Evolutionary conservation across 345 rosid genomes (phyloP), one percentile per base, ranked within the genome.

Genomic region (Garcia nutans): DNA sequence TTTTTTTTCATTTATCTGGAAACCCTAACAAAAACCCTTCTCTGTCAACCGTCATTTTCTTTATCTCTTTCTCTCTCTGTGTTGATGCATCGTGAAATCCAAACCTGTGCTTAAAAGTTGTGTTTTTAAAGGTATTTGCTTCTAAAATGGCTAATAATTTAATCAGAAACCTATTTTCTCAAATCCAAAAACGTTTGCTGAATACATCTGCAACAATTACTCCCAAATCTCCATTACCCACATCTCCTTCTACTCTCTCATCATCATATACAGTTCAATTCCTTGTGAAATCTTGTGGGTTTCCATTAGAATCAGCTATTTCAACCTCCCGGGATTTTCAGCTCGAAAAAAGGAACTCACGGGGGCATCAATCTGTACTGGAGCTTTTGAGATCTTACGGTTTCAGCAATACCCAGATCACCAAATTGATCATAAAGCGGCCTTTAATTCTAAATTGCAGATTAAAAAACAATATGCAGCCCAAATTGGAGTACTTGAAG

Each of bases 251-350:
- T 0, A 16, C 41, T 2, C 9, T 76, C 6, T 72, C 79, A 8
- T 50, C 82, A 0, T 50, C 69, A n/a, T 75, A 37, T 33, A 62
- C 77, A 7, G 71, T 19, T 24, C 65, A 72, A 12, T 78, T 26
- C 70, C 76, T 75, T 0, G 52, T 75, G 28, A 76, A 68, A 6
- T 78, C 81, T 54, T 79, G 75, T 20, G 84, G 79, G 52, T 76
- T 78, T 73, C 64, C 82, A 24, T 45, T 71, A 1, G n/a, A 72
- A 57, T 70, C 78, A 22, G 78, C 86, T 12, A n/a, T 76, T 70
- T 60, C 74, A 5, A 67, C 50, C 54, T 78, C 86, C 26, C 42
- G 11, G 3, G 60, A 70, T 28, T 59, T 65, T 72, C 78, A 65
- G 5, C 73, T 73, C n/a, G 28, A 69, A 19, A 71, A 59, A 58